These are phyloP conservation scores for Crithidia thermophila DNA, from an alignment of 208 protist species.

Conservation along the genomic window DNA sequence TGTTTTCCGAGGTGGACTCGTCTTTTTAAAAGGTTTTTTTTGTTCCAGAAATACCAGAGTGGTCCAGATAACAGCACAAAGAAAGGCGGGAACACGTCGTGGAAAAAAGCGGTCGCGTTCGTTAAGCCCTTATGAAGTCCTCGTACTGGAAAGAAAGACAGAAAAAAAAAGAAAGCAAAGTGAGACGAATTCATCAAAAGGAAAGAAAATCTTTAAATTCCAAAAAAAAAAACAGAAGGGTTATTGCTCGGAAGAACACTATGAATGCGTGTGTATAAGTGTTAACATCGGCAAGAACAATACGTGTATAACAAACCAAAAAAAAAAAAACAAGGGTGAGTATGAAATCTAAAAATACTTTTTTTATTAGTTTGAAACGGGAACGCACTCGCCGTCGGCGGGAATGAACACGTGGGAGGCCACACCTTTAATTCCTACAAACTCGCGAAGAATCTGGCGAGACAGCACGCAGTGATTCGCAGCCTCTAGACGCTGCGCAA, in stretches of 20 bases:
- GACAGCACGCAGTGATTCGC: conserved; percentile 28
- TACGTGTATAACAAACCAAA: too few species aligned
- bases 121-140: too few species aligned
- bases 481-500: conserved; percentile 24
- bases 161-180: conserved; percentile 13
- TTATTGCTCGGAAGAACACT: not conserved
- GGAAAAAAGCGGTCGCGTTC: not conserved
- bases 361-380: not conserved
- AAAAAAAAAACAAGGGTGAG: not conserved
- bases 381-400: conserved; percentile 23
- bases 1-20: too few species aligned
- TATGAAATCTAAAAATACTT: not conserved
- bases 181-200: not conserved
- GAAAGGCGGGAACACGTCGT: too few species aligned
- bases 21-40: too few species aligned
- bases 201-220: not conserved
- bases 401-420: conserved; percentile 18
- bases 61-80: too few species aligned
- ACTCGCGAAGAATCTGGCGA: conserved; percentile 22
- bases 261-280: too few species aligned
- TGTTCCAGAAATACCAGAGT: too few species aligned
- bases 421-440: conserved; percentile 13
- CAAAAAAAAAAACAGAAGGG: conserved; percentile 1
- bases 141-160: conserved; percentile 8
- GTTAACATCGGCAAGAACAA: too few species aligned